Evolutionary conservation across 2,329 filamentous ascomycete species (phyloP).

Genomic region (Botrytis medusae): DNA sequence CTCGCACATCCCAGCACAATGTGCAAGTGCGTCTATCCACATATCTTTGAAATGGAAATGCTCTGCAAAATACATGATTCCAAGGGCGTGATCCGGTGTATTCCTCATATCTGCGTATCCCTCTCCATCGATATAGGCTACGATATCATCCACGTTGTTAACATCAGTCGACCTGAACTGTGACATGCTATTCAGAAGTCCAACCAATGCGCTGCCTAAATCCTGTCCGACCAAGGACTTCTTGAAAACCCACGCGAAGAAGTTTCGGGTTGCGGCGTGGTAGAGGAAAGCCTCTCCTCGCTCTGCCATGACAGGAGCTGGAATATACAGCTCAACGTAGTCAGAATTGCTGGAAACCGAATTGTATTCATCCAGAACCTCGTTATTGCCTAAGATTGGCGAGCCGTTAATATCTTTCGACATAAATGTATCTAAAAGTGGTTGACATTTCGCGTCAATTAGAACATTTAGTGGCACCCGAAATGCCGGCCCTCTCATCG

Average conservation of each 20-base stretch:
- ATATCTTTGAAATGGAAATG: constrained; percentile 60
- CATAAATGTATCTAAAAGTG: constrained; percentile 57
- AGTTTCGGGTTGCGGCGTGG: constrained; percentile 70
- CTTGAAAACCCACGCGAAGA: constrained; percentile 69
- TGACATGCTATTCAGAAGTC: constrained; percentile 64
- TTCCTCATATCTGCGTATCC: constrained; percentile 68
- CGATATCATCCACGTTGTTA: constrained; percentile 60
- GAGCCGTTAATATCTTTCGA: constrained; percentile 29
- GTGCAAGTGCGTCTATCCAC: constrained; percentile 72
- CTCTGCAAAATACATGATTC: constrained; percentile 67
- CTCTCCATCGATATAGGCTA: constrained; percentile 65
- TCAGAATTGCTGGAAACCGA: constrained; percentile 13
- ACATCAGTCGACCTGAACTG: constrained; percentile 55
- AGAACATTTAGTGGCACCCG: constrained; percentile 60
- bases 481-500: constrained; percentile 66
- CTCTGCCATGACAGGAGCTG: constrained; percentile 56
- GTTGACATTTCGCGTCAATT: constrained; percentile 56
- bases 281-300: constrained; percentile 58
- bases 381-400: constrained; percentile 22
- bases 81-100: constrained; percentile 67
- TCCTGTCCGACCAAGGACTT: constrained; percentile 66
- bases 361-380: not conserved
- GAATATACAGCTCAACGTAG: constrained; percentile 64
- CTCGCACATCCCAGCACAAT: constrained; percentile 77
- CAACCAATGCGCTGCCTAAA: constrained; percentile 63